phyloP scores from a whole-genome alignment of 495 filamentous ascomycete species.

The Aspergillus egyptiacus region DNA sequence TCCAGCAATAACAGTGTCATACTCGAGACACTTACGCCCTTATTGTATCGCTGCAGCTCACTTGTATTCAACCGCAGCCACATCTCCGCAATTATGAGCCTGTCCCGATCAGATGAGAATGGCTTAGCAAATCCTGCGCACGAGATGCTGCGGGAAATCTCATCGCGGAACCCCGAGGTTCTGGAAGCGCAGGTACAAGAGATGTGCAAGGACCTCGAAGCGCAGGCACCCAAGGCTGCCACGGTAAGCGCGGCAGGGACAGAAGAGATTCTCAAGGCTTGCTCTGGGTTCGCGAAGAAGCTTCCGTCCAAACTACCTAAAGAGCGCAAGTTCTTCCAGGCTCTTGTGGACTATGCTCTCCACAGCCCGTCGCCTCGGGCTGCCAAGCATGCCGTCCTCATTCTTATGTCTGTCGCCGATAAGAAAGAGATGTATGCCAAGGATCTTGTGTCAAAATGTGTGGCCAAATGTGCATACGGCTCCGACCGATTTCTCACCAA shows the following conservation, averaged over 20 bases:
- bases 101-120: constrained; percentile 73
- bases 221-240: constrained; percentile 66
- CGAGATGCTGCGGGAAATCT: constrained; percentile 89
- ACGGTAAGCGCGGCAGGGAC: constrained; percentile 59
- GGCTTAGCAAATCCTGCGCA: constrained; percentile 73
- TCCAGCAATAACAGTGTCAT: constrained; percentile 53
- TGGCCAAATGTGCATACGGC: constrained; percentile 72
- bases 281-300: constrained; percentile 78
- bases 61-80: constrained; percentile 92
- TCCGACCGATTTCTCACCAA: constrained; percentile 73
- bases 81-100: constrained; percentile 81
- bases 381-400: constrained; percentile 88
- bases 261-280: constrained; percentile 88
- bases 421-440: constrained; percentile 82
- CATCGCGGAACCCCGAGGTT: constrained; percentile 75
- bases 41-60: constrained; percentile 76
- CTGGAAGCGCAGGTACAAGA: constrained; percentile 89
- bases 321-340: constrained; percentile 77
- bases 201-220: constrained; percentile 77
- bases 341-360: constrained; percentile 71
- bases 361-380: constrained; percentile 75
- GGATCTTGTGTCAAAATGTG: constrained; percentile 68
- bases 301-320: constrained; percentile 79
- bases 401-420: constrained; percentile 75
- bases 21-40: constrained; percentile 72